A percentile compares a stretch with the other conserved stretches of the same genome.
Conservation (phyloP, 2,329 filamentous ascomycete genomes). For the Thermoascus crustaceus region DNA sequence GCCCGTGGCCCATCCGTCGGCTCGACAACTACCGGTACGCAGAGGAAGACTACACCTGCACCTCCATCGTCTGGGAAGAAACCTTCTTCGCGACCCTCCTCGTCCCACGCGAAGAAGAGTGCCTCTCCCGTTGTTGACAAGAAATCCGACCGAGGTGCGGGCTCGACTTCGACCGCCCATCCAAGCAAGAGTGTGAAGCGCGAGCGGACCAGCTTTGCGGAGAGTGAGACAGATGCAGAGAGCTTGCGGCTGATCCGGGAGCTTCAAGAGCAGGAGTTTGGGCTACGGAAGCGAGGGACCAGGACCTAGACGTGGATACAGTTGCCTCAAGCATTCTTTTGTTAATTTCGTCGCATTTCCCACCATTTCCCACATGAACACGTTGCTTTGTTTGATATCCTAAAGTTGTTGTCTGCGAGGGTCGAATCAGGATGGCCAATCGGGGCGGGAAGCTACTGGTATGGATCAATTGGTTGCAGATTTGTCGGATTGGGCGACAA, state of each 20-base stretch:
- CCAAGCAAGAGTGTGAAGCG: slow-evolving; percentile 20
- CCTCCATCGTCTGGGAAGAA: slow-evolving; percentile 22
- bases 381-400: not conserved
- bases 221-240: slow-evolving; percentile 32
- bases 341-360: not conserved
- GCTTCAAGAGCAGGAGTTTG: slow-evolving; percentile 39
- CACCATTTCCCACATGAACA: not conserved
- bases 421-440: too few species aligned
- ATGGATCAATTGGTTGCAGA: not conserved
- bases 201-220: slow-evolving; percentile 16
- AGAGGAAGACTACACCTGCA: slow-evolving; percentile 22
- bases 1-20: slow-evolving; percentile 17
- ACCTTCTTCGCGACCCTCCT: slow-evolving; percentile 28
- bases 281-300: slow-evolving; percentile 29
- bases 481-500: not conserved
- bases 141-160: slow-evolving; percentile 21
- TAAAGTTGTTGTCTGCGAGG: too few species aligned
- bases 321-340: not conserved
- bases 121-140: slow-evolving; percentile 29
- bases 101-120: slow-evolving; percentile 31
- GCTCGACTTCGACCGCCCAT: slow-evolving; percentile 21
- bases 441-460: too few species aligned
- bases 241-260: slow-evolving; percentile 38
- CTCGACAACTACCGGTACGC: slow-evolving; percentile 10
- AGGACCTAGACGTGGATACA: slow-evolving; percentile 8